Percentiles rank a stretch among this genome's conserved stretches.
Evolutionary conservation across 192 early-diverging fungal species (phyloP).

Genomic region (Jimgerdemannia flammicorona): DNA sequence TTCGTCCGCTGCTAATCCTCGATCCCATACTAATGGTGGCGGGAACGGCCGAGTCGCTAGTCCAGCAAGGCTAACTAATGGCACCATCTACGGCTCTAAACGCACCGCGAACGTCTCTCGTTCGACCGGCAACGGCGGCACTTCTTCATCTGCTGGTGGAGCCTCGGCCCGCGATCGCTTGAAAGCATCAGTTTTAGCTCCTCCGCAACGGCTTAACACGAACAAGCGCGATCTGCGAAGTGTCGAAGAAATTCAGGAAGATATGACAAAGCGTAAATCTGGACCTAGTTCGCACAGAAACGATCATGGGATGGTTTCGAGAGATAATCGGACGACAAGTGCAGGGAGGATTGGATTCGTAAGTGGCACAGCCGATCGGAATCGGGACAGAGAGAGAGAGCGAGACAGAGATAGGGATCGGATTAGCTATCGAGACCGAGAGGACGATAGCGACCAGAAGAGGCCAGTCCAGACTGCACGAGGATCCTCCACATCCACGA

Average conservation of each 20-base stretch:
- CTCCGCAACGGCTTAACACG: slow-evolving; percentile 14
- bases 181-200: slow-evolving; percentile 24
- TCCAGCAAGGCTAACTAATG: background rate
- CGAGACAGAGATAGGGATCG: background rate
- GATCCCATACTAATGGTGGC: background rate
- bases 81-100: background rate
- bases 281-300: background rate
- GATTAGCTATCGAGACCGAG: background rate
- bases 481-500: background rate
- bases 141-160: background rate
- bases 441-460: background rate
- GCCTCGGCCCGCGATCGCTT: slow-evolving; percentile 15
- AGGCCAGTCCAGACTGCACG: background rate
- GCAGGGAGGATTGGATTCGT: background rate
- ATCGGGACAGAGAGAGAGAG: background rate
- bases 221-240: slow-evolving; percentile 23
- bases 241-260: slow-evolving; percentile 24
- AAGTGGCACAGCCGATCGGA: background rate
- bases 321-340: background rate
- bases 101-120: background rate
- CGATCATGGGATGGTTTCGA: too few relatives aligned
- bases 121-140: background rate
- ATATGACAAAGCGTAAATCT: slow-evolving; percentile 10
- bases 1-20: background rate
- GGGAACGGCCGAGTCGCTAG: background rate